Evolutionary conservation across 2,329 filamentous ascomycete species (phyloP), one percentile per base, ranked within the genome.

Genomic region (Coniochaeta sp.): DNA sequence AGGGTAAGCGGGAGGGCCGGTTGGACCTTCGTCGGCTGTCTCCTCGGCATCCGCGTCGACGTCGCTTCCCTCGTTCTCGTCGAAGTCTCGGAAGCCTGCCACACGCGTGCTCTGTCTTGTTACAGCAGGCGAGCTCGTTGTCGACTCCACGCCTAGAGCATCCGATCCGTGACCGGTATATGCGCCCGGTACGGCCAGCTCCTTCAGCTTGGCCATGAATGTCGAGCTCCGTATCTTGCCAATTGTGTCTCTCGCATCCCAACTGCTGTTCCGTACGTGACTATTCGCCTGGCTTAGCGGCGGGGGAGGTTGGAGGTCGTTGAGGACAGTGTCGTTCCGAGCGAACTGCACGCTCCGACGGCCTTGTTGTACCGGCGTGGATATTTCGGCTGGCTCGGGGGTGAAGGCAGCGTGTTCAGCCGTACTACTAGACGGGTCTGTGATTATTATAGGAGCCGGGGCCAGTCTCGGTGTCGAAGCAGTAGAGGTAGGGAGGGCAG

Each of bases 11-110:
- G 18, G 12, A n/a, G 38, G 38, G n/a, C 38, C 38, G 10, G 20
- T 26, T 5, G 38, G 38, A 8, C 38, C 38, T 63, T 96, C 91
- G 50, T 91, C 89, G 0, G 85, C 88, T 42, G 90, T 95, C 64
- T 94, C 89, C 64, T 95, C 91, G 1, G 86, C 89, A 65, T 94
- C 89, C 1, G 87, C 85, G 61, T 87, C 85, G 13, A 76, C 82
- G 65, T 91, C 89, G 64, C 83, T 88, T 13, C 27, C 45, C 28
- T 48, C 45, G 18, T 81, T 83, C 55, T 77, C 78, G 53, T 79
- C 78, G 24, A 72, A 72, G 40, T 74, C 53, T 18, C 38, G 22
- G 38, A 24, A 42, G 10, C 57, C 58, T 12, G 58, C 54, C n/a
- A 54, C 50, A n/a, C 62, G 61, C n/a, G 55, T 58, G 27, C 71